Conservation (phyloP, 257 asterid species). For the Galeopsis tetrahit region DNA sequence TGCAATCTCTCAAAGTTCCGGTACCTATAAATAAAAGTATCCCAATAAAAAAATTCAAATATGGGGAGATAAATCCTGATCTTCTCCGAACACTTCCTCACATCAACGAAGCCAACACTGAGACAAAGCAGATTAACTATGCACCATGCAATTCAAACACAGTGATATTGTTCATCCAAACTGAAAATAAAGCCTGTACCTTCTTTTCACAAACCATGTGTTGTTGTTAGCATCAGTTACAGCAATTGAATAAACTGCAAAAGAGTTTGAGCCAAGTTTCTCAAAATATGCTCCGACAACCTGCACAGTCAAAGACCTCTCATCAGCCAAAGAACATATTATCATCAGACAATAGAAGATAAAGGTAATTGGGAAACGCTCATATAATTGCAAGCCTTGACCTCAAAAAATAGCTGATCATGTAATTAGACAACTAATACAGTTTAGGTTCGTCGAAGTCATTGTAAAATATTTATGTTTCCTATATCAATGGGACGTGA, state of each 20-base stretch:
- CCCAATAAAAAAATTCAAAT: constrained; percentile 31
- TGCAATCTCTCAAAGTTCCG: constrained; percentile 97
- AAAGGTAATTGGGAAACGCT: constrained; percentile 26
- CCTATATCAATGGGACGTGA: constrained; percentile 15
- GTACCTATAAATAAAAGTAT: constrained; percentile 58
- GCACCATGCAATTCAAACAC: constrained; percentile 13
- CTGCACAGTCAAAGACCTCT: constrained; percentile 52
- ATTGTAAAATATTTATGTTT: not conserved
- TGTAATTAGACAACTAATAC: constrained; percentile 17
- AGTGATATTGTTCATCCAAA: constrained; percentile 27
- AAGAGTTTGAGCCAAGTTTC: constrained; percentile 87
- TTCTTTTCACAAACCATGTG: constrained; percentile 96
- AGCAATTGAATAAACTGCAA: constrained; percentile 94
- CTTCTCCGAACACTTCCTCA: constrained; percentile 27
- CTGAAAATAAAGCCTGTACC: constrained; percentile 49
- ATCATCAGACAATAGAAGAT: constrained; percentile 23
- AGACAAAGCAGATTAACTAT: constrained; percentile 18
- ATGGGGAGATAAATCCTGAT: constrained; percentile 23
- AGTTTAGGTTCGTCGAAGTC: constrained; percentile 23
- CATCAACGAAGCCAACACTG: constrained; percentile 25
- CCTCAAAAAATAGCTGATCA: constrained; percentile 25
- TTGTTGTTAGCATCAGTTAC: constrained; percentile 76
- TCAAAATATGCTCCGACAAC: constrained; percentile 96
- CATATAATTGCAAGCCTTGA: constrained; percentile 29
- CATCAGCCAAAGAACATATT: constrained; percentile 35